These are phyloP conservation scores for Ustilago cynodontis DNA, from an alignment of 1,284 basidiomycete species.

Conservation along the genomic window DNA sequence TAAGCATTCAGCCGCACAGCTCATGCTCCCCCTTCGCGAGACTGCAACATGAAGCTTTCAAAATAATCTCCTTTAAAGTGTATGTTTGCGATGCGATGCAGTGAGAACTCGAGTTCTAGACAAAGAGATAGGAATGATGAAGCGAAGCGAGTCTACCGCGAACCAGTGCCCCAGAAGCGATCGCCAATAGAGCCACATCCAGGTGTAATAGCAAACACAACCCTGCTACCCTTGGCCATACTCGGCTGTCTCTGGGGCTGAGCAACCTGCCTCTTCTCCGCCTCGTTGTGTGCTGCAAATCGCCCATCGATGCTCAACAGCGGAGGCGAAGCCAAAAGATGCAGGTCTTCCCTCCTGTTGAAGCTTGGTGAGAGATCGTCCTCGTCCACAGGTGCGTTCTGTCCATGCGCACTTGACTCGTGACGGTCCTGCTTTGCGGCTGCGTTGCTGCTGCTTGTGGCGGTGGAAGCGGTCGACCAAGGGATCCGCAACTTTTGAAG, in stretches of 20 bases:
- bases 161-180: slow-evolving; percentile 63
- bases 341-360: slow-evolving; percentile 25
- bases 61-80: neutral
- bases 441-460: neutral
- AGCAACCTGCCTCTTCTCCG: neutral
- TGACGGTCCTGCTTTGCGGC: slow-evolving; percentile 19
- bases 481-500: slow-evolving; percentile 59
- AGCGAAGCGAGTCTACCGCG: slow-evolving; percentile 12
- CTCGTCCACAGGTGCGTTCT: slow-evolving; percentile 34
- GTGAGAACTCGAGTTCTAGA: neutral
- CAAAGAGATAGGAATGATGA: neutral
- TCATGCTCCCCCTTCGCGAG: neutral
- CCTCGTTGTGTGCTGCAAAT: slow-evolving; percentile 8
- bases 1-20: neutral
- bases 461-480: slow-evolving; percentile 19
- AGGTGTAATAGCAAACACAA: slow-evolving; percentile 65
- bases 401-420: neutral
- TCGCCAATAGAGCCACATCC: slow-evolving; percentile 67
- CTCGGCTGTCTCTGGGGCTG: slow-evolving; percentile 18
- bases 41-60: neutral
- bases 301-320: slow-evolving; percentile 25
- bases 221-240: slow-evolving; percentile 37
- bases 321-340: slow-evolving; percentile 31
- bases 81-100: slow-evolving; percentile 8
- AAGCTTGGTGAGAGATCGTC: slow-evolving; percentile 38